Evolutionary conservation across 2,329 filamentous ascomycete species (phyloP).

Genomic region (Ilyonectria sp.): DNA sequence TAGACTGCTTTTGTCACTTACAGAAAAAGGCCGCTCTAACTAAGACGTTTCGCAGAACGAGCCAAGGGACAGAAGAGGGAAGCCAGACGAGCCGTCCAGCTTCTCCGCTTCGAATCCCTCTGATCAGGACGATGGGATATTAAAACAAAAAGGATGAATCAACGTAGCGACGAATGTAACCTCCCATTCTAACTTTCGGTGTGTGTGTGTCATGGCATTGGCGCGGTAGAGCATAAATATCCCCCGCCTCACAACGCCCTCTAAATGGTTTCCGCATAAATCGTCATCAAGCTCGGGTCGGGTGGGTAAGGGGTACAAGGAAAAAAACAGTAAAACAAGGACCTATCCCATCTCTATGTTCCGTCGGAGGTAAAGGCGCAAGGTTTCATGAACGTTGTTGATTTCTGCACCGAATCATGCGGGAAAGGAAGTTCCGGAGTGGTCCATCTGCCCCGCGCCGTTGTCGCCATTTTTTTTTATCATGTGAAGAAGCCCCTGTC

Average conservation of each 20-base stretch:
- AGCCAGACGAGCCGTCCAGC: neutral
- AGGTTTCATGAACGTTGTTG: constrained; percentile 16
- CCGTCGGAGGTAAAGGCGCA: constrained; percentile 11
- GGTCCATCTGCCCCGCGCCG: constrained; percentile 13
- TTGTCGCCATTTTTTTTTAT: constrained; percentile 5
- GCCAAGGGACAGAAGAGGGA: neutral
- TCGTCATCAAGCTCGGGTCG: constrained; percentile 36
- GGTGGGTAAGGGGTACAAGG: constrained; percentile 12
- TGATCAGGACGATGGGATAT: constrained; percentile 14
- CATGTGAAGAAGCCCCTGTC: constrained; percentile 12
- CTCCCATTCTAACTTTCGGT: constrained; percentile 39
- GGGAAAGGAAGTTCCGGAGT: constrained; percentile 1
- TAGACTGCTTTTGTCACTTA: constrained; percentile 20
- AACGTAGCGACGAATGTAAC: constrained; percentile 23
- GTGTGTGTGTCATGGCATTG: constrained; percentile 33
- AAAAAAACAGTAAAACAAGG: constrained; percentile 11
- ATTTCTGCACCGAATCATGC: constrained; percentile 7
- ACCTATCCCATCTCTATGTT: constrained; percentile 30
- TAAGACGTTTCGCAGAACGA: constrained; percentile 11
- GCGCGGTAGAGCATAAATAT: constrained; percentile 19
- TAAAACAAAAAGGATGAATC: constrained; percentile 17
- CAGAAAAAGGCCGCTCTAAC: constrained; percentile 3
- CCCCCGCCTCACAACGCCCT: constrained; percentile 42
- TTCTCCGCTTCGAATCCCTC: neutral
- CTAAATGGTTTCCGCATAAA: constrained; percentile 45